phyloP scores from a whole-genome alignment of 176 grass and related monocot species.

The Oryza longistaminata region DNA sequence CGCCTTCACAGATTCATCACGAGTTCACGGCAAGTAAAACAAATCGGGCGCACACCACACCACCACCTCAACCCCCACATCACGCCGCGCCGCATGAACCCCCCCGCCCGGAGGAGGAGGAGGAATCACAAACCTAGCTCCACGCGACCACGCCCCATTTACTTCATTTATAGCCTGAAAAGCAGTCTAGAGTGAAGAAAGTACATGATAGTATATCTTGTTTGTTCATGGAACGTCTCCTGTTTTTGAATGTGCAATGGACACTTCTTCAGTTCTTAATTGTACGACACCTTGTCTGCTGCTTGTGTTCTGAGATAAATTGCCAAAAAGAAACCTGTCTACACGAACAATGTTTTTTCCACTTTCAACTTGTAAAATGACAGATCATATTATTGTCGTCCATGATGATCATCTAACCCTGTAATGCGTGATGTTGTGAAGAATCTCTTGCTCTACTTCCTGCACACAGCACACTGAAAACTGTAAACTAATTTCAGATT shows the following conservation, averaged over 20 bases:
- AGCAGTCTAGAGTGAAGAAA: slow-evolving; percentile 35
- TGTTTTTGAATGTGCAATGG: neutral
- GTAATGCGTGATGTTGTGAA: neutral
- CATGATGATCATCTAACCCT: neutral
- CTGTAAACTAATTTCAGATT: slow-evolving; percentile 9
- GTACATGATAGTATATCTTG: neutral
- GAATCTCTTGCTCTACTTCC: slow-evolving; percentile 7
- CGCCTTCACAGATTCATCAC: slow-evolving; percentile 1
- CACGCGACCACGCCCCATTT: neutral
- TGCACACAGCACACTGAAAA: neutral
- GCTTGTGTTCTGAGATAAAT: neutral
- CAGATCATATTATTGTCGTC: neutral
- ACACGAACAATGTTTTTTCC: neutral
- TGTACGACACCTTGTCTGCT: slow-evolving; percentile 8
- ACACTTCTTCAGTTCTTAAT: neutral
- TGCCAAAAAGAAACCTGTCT: neutral
- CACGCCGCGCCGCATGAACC: slow-evolving; percentile 19
- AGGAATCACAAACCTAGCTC: neutral
- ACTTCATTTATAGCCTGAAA: slow-evolving; percentile 27
- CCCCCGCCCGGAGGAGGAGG: neutral
- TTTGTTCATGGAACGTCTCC: slow-evolving; percentile 8
- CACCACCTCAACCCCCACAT: neutral
- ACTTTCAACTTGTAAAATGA: neutral
- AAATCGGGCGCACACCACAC: slow-evolving; percentile 29
- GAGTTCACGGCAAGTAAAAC: neutral